Conservation (phyloP, 2,329 filamentous ascomycete species). For the Aurifilum marmelostoma region DNA sequence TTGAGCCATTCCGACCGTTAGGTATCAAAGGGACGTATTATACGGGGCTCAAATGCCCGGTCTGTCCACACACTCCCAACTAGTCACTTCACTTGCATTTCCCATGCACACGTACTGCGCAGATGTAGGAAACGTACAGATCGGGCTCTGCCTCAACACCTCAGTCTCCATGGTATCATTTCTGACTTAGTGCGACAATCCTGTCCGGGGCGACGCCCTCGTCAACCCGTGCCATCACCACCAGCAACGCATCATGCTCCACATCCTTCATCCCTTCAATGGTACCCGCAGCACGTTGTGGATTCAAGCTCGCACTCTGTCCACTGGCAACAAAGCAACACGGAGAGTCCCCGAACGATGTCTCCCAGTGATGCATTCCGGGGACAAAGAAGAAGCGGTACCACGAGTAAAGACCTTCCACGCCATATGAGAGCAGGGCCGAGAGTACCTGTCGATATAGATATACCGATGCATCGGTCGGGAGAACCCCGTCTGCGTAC, state of each 20-base stretch:
- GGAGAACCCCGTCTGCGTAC: conserved; percentile 46
- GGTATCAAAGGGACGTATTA: no score
- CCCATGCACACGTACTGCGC: conserved; percentile 8
- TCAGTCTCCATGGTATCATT: conserved; percentile 9
- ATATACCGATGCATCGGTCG: conserved; percentile 38
- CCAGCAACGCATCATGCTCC: conserved; percentile 46
- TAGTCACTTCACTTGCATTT: conserved; percentile 8
- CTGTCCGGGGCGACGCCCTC: conserved; percentile 44
- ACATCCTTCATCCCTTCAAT: conserved; percentile 27
- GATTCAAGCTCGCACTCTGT: conserved; percentile 33
- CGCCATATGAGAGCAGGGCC: conserved; percentile 27
- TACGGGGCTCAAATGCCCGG: not conserved
- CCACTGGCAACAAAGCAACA: conserved; percentile 18
- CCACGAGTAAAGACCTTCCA: conserved; percentile 40
- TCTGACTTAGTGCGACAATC: conserved; percentile 20
- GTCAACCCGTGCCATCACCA: conserved; percentile 51
- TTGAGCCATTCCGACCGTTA: no score
- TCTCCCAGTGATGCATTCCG: conserved; percentile 53
- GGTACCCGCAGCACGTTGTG: conserved; percentile 37
- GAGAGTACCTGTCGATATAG: conserved; percentile 6
- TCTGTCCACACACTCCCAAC: conserved; percentile 9
- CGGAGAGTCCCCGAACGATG: conserved; percentile 5
- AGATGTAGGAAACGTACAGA: conserved; percentile 9
- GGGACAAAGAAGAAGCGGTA: conserved; percentile 56
- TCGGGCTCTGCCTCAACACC: conserved; percentile 10